Conservation (phyloP, 495 filamentous ascomycete genomes). For the Penicillium canescens region DNA sequence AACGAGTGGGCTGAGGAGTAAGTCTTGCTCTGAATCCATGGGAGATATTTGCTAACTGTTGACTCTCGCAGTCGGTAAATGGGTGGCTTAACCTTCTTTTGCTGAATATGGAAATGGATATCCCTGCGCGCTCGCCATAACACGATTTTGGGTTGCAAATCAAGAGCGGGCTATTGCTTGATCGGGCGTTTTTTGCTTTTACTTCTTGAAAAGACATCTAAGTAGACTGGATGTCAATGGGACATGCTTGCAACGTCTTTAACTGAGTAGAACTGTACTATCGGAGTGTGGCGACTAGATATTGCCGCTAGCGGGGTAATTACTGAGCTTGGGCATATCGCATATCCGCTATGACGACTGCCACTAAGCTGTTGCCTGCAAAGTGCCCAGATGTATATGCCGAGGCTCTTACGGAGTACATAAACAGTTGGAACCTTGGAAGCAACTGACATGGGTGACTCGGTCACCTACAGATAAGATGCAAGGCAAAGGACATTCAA, state of each 20-base stretch:
- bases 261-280: no score
- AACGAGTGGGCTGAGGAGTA: constrained; percentile 76
- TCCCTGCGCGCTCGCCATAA: no score
- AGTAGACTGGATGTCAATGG: no score
- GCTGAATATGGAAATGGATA: no score
- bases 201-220: neutral
- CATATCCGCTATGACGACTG: neutral
- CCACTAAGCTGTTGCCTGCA: neutral
- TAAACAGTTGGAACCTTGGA: neutral
- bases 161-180: no score
- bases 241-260: no score
- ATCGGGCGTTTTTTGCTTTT: no score
- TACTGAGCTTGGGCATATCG: neutral
- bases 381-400: no score
- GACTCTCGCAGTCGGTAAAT: constrained; percentile 40
- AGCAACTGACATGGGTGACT: neutral
- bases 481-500: constrained; percentile 28
- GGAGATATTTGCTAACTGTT: constrained; percentile 14
- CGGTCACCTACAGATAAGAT: constrained; percentile 3
- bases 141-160: no score
- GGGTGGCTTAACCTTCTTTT: neutral
- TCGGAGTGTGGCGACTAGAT: no score
- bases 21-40: constrained; percentile 14
- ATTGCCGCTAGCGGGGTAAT: neutral
- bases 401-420: neutral